Conservation (phyloP, 805 yeast species). For the Scheffersomyces stipitis region DNA sequence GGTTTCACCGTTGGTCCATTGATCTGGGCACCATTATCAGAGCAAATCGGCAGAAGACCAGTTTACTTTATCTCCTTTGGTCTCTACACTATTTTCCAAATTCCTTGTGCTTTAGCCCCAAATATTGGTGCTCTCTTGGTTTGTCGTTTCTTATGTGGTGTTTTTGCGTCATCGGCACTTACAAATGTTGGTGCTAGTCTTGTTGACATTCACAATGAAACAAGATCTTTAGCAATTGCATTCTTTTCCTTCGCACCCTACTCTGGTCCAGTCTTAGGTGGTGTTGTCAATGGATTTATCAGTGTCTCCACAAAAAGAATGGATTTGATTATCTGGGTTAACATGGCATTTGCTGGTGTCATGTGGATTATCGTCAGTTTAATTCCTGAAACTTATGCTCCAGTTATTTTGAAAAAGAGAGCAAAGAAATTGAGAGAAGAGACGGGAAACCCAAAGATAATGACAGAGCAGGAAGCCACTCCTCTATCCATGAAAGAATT, state of each 20-base stretch:
- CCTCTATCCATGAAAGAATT: conserved; percentile 70
- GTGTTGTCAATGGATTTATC: conserved; percentile 84
- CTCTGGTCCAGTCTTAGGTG: conserved; percentile 90
- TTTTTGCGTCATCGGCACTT: conserved; percentile 78
- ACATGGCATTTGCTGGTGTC: conserved; percentile 86
- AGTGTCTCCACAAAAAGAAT: conserved; percentile 65
- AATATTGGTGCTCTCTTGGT: conserved; percentile 79
- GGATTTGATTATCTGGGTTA: conserved; percentile 83
- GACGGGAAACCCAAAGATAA: conserved; percentile 78
- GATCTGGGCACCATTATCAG: conserved; percentile 86
- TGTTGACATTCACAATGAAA: conserved; percentile 80
- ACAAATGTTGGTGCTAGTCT: conserved; percentile 89
- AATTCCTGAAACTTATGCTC: conserved; percentile 92
- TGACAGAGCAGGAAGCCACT: conserved; percentile 91
- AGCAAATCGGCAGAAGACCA: conserved; percentile 81
- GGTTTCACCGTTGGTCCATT: conserved; percentile 89
- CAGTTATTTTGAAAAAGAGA: conserved; percentile 67
- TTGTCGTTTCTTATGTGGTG: conserved; percentile 86
- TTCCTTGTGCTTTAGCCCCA: conserved; percentile 83
- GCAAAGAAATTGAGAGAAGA: conserved; percentile 70
- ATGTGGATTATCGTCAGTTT: conserved; percentile 66
- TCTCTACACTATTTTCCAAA: conserved; percentile 74
- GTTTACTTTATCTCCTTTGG: conserved; percentile 77
- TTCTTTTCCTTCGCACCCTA: conserved; percentile 91
- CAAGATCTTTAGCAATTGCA: conserved; percentile 88